Evolutionary conservation across 2,329 filamentous ascomycete species (phyloP).

Genomic region (Fusarium sp.): DNA sequence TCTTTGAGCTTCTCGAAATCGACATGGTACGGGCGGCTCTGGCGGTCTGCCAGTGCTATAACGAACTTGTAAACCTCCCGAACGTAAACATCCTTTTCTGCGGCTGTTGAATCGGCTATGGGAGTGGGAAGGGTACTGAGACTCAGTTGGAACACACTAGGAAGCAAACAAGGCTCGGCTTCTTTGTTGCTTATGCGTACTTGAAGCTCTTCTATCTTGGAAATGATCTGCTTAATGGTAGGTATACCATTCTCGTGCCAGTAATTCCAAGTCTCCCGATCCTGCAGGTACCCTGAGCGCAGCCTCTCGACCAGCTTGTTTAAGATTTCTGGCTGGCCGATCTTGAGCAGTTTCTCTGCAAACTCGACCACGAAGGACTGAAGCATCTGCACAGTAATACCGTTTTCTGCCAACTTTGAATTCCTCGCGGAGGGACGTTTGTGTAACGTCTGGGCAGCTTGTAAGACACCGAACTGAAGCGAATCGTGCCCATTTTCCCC

Average conservation of each 20-base stretch:
- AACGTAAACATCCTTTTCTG: slow-evolving; percentile 18
- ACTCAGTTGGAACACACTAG: slow-evolving; percentile 33
- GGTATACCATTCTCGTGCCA: slow-evolving; percentile 45
- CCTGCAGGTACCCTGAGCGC: background rate
- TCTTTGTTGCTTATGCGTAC: background rate
- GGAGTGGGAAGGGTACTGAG: slow-evolving; percentile 36
- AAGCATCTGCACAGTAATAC: slow-evolving; percentile 12
- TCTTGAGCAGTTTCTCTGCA: slow-evolving; percentile 9
- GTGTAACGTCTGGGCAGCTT: slow-evolving; percentile 20
- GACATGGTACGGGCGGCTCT: slow-evolving; percentile 42
- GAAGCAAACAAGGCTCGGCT: slow-evolving; percentile 10
- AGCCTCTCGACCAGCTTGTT: slow-evolving; percentile 1
- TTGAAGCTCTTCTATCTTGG: slow-evolving; percentile 20
- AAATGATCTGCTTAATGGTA: slow-evolving; percentile 36
- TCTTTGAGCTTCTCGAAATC: slow-evolving; percentile 39
- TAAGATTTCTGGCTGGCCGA: background rate
- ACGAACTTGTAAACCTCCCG: slow-evolving; percentile 32
- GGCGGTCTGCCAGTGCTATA: slow-evolving; percentile 20
- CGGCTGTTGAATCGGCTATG: background rate
- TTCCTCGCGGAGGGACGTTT: background rate
- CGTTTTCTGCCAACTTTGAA: slow-evolving; percentile 14
- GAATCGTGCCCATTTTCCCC: slow-evolving; percentile 6
- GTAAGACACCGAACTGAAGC: slow-evolving; percentile 9
- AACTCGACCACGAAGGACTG: slow-evolving; percentile 20
- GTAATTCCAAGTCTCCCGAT: slow-evolving; percentile 26